Evolutionary conservation across 2,329 filamentous ascomycete genomes (phyloP), one percentile per base, ranked within the genome.

Genomic region (Ceratocystis huliohia): DNA sequence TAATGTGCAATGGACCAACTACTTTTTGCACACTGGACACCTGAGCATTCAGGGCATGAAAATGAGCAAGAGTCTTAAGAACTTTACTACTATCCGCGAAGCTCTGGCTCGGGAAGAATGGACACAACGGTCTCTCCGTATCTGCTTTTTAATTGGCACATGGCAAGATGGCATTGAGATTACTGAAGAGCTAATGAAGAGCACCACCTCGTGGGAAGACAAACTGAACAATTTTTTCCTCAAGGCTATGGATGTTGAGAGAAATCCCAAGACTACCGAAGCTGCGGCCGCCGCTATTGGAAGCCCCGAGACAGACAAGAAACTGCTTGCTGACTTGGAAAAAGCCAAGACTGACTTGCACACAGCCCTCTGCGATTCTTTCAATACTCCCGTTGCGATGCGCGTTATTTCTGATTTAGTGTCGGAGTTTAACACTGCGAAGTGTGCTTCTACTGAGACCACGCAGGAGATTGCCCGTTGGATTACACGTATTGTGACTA

Each of bases 61-160:
- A 75, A 97, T 97, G 93, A 93, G 88, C 67, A 97, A 97, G 76
- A 91, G 86, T 17, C 77, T 97, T 67, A 96, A 97, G 79, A 97
- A 96, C 75, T 96, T 96, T 75, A 91, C 91, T 50, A 96, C 93
- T 0, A 96, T 97, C 69, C 83, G 90, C 37, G 89, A 95, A 74
- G 91, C 92, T 0, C 78, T 97, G 6, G 77, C 76, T 10, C 81
- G 78, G 1, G 80, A 76, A 10, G 80, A 76, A 13, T 96, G 90
- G 80, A 94, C 89, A 0, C 81, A 91, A 0, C 82, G 93, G 68
- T 86, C 85, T 66, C 81, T 96, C 77, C 84, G 93, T 59, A 88
- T 95, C 65, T 88, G 94, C 17, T 96, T 96, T 76, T 76, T 97
- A 59, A 83, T 96, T 71, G 91, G 92, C 57, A 85, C 84, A 62